Conservation (phyloP, 163 green algal genomes). For the Volvox carteri region DNA sequence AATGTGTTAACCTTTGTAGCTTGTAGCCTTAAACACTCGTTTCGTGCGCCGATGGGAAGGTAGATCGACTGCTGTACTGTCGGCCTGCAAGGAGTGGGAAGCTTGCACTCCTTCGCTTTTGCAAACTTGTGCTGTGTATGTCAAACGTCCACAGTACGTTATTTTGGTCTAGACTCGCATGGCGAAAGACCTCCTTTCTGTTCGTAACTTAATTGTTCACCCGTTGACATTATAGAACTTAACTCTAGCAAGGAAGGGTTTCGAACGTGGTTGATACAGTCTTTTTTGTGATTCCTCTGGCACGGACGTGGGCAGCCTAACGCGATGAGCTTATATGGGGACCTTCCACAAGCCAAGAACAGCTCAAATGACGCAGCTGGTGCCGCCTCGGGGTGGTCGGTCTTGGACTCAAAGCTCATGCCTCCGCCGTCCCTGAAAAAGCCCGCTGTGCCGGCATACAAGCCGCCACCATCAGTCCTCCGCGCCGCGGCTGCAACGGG, state of each 20-base stretch:
- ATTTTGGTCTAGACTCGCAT: too few species aligned
- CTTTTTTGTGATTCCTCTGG: neutral
- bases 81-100: too few species aligned
- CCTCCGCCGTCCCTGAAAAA: slow-evolving; percentile 46
- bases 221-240: neutral
- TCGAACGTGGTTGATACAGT: neutral
- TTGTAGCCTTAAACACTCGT: too few species aligned
- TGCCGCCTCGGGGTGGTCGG: neutral
- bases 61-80: neutral
- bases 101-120: too few species aligned
- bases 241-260: neutral
- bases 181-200: too few species aligned
- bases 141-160: too few species aligned
- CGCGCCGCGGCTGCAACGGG: slow-evolving; percentile 38
- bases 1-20: too few species aligned
- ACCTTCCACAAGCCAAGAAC: slow-evolving; percentile 81
- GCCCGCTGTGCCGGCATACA: slow-evolving; percentile 32
- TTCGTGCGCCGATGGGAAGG: too few species aligned
- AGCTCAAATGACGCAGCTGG: slow-evolving; percentile 25
- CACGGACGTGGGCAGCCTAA: neutral
- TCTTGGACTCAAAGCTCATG: slow-evolving; percentile 36
- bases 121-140: too few species aligned
- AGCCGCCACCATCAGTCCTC: slow-evolving; percentile 58
- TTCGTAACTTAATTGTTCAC: neutral
- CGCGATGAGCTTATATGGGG: slow-evolving; percentile 75